Base-by-base conservation (phyloP, 2,329 filamentous ascomycete genomes). In the Biscogniauxia sp. region DNA sequence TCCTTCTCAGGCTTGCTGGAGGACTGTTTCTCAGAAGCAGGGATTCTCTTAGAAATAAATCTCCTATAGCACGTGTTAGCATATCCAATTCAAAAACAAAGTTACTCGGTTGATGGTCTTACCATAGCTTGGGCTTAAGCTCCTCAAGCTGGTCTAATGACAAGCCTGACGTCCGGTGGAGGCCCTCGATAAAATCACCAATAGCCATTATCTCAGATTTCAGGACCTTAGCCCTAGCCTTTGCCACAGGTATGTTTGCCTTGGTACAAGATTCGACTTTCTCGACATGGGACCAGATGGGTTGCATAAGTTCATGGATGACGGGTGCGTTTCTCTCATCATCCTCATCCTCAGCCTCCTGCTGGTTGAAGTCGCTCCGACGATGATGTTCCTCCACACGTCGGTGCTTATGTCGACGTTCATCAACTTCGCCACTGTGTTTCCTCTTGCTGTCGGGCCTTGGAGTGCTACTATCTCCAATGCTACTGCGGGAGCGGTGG, bases 381-480 rank as follows among this genome's bases (percentile, higher is more conserved):
- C 72, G 70, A 55, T 72, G 68, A 25, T 76, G 28, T 32, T 32
- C 75, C 56, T 87, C 84, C 1, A 83, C 76, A 52, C 82, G 80
- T 20, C 83, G 80, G 59, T 82, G 79, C 67, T 84, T 84, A 51
- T 78, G 75, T 55, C 76, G 75, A 19, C 80, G 80, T 17, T 85
- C 83, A 53, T 82, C 78, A 45, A 80, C 74, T 53, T 84, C 81
- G 28, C 80, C 80, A 58, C 80, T 82, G 62, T 88, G 84, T 71
- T 88, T 88, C 55, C 86, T 81, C 75, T 88, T 89, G 56, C 79
- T 75, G 45, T 88, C 85, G 1, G 81, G 79, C 23, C 82, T 76
- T 1, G 81, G 80, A 3, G 80, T 79, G 28, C 78, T 78, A 45
- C 80, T 78, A 19, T 86, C 84, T 13, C 83, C 82, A 15, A 76